Evolutionary conservation across 2,329 filamentous ascomycete species (phyloP), one percentile per base, ranked within the genome.

Genomic region (Trichoderma sp.): DNA sequence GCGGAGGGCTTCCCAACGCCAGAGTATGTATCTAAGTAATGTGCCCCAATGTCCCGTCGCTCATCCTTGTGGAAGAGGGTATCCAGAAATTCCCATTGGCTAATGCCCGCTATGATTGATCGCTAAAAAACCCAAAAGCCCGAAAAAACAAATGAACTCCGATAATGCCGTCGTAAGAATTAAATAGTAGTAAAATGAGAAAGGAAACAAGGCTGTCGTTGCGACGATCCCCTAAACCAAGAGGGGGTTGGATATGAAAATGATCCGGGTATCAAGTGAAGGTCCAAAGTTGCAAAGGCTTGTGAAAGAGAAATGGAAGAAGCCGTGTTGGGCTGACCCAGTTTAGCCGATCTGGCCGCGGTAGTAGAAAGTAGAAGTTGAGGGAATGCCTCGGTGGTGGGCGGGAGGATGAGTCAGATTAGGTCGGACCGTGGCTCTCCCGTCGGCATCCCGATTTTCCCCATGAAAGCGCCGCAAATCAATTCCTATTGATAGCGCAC

Each of bases 1-100:
- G 47, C 66, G 57, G 66, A 69, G 36, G 56, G n/a, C 18, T 61
- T 70, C 66, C 66, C 66, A 70, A 70, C 66, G 66, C 66, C 66
- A 51, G 43, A 65, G 30, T 32, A 53, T 65, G 63, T 65, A 51
- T 53, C 30, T 61, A 39, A 43, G 47, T 67, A 30, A n/a, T 30
- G 21, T 69, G 15, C 51, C 32, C 43, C 47, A 28, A 67, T 28
- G n/a, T 43, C 66, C 28, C 24, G 56, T 62, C 36, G 57, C 66
- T 70, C 66, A 53, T 70, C 65, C 65, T 24, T 70, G 39, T 36
- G 11, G 57, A 61, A 62, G 66, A 62, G 66, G 66, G 57, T 62
- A 70, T 62, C 56, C 57, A 36, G 56, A 67, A 53, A 53, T 32
- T 53, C 47, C 36, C n/a, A 36, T 28, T 67, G 64, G 43, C 64